phyloP scores from a whole-genome alignment of 441 rosid species.

The Sinapis alba region DNA sequence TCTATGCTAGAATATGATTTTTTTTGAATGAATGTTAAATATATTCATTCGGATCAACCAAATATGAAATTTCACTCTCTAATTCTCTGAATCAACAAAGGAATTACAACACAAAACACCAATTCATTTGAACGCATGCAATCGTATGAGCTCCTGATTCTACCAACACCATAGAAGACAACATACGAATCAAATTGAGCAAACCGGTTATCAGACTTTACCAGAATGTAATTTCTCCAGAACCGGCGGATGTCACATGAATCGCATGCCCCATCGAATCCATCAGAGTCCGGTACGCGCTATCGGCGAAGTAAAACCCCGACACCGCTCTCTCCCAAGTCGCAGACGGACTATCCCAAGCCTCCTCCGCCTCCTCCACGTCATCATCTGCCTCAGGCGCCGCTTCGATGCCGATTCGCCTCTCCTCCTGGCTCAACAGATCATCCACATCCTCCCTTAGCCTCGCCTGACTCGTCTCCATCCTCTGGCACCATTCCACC shows the following conservation, averaged over 20 bases:
- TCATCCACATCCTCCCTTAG: constrained; percentile 55
- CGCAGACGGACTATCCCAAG: constrained; percentile 39
- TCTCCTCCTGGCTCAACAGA: constrained; percentile 37
- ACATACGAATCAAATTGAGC: neutral
- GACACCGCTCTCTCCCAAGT: constrained; percentile 40
- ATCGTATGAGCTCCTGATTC: neutral
- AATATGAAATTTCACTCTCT: no score
- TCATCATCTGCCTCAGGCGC: constrained; percentile 21
- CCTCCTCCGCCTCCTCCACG: constrained; percentile 31
- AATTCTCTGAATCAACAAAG: neutral
- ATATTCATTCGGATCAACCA: no score
- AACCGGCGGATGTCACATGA: constrained; percentile 53
- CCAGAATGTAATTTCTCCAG: constrained; percentile 72
- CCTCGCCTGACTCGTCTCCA: constrained; percentile 62
- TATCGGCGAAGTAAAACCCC: constrained; percentile 51
- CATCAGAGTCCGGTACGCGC: constrained; percentile 63
- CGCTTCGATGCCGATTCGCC: constrained; percentile 23
- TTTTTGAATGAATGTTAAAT: no score
- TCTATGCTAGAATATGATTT: no score
- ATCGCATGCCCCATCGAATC: constrained; percentile 79
- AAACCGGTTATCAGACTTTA: constrained; percentile 18
- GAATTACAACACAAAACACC: neutral
- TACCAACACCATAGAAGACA: neutral
- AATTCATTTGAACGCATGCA: neutral
- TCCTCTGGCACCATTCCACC: constrained; percentile 61